Evolutionary conservation across 139 green algal genomes (phyloP).

Genomic region (Monoraphidium neglectum): DNA sequence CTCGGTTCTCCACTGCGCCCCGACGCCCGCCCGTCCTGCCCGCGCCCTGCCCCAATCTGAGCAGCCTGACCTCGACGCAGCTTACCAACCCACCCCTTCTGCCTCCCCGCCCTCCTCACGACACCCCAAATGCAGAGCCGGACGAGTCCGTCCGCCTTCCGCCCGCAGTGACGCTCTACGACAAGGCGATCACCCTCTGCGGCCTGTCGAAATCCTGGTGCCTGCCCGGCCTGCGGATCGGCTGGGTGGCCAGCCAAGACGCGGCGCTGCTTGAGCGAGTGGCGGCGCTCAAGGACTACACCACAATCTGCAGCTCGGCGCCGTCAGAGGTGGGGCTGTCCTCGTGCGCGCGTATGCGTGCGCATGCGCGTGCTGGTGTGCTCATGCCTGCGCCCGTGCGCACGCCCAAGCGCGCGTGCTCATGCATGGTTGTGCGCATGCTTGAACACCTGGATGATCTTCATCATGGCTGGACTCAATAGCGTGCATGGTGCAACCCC

Average conservation of each 20-base stretch:
- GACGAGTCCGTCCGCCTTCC: conserved; percentile 41
- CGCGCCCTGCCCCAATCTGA: too few relatives aligned
- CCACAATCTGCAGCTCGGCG: conserved; percentile 71
- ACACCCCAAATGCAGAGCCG: conserved; percentile 48
- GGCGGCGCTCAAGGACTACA: conserved; percentile 80
- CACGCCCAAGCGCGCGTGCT: too few relatives aligned
- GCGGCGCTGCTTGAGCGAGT: conserved; percentile 36
- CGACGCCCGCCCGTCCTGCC: too few relatives aligned
- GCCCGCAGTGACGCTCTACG: conserved; percentile 52
- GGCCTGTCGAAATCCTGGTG: conserved; percentile 74
- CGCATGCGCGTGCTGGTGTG: too few relatives aligned
- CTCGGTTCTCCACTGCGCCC: too few relatives aligned
- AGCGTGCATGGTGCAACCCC: neutral
- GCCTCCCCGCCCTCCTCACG: too few relatives aligned
- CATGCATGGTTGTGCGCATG: too few relatives aligned
- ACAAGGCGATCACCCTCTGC: conserved; percentile 59
- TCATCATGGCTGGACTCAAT: neutral
- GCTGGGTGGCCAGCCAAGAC: conserved; percentile 10
- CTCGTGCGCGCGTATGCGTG: too few relatives aligned
- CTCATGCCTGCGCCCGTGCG: too few relatives aligned
- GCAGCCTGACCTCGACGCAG: too few relatives aligned
- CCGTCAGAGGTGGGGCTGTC: conserved; percentile 67
- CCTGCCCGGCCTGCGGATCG: conserved; percentile 63
- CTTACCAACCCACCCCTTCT: too few relatives aligned
- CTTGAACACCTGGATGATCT: too few relatives aligned